A percentile compares a stretch with the other conserved stretches of the same genome.
phyloP scores from a whole-genome alignment of 2,329 filamentous ascomycete genomes.

The Malbranchea zuffiana region DNA sequence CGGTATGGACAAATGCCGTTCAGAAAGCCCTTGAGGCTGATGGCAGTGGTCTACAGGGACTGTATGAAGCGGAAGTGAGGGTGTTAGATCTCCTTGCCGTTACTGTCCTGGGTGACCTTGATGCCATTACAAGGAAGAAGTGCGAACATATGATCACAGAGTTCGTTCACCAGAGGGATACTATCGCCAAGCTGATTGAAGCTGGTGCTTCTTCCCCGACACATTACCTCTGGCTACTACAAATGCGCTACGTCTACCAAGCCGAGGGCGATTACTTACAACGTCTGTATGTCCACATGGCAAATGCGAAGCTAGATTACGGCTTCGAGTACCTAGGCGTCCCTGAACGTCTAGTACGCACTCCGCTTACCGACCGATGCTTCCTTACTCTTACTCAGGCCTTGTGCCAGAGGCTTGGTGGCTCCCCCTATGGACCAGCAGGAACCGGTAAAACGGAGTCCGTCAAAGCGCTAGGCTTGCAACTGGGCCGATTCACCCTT shows the following conservation, averaged over 20 bases:
- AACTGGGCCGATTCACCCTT: slow-evolving; percentile 92
- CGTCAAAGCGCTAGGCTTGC: slow-evolving; percentile 91
- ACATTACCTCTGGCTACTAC: slow-evolving; percentile 86
- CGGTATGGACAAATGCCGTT: slow-evolving; percentile 82
- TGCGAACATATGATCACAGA: slow-evolving; percentile 98
- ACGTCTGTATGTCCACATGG: slow-evolving; percentile 86
- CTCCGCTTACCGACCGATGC: slow-evolving; percentile 92
- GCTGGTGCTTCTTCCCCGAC: slow-evolving; percentile 61
- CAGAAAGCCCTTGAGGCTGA: slow-evolving; percentile 64
- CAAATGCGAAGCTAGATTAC: slow-evolving; percentile 88
- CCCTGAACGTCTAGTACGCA: slow-evolving; percentile 88
- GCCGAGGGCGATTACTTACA: slow-evolving; percentile 70
- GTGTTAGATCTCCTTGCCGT: slow-evolving; percentile 76
- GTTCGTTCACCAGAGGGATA: slow-evolving; percentile 93
- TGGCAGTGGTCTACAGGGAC: slow-evolving; percentile 54
- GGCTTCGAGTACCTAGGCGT: slow-evolving; percentile 98
- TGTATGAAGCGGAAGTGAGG: slow-evolving; percentile 74
- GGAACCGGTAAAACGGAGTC: slow-evolving; percentile 99
- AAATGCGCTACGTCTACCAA: slow-evolving; percentile 92
- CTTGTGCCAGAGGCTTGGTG: slow-evolving; percentile 84
- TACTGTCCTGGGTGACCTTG: slow-evolving; percentile 81
- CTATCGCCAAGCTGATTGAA: slow-evolving; percentile 74
- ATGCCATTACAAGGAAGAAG: slow-evolving; percentile 80
- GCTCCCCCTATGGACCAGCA: slow-evolving; percentile 92
- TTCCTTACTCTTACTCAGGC: slow-evolving; percentile 97